Percentiles rank a stretch among this genome's conserved stretches.
Conservation (phyloP, 768 basidiomycete species). For the Amanita molliuscula region DNA sequence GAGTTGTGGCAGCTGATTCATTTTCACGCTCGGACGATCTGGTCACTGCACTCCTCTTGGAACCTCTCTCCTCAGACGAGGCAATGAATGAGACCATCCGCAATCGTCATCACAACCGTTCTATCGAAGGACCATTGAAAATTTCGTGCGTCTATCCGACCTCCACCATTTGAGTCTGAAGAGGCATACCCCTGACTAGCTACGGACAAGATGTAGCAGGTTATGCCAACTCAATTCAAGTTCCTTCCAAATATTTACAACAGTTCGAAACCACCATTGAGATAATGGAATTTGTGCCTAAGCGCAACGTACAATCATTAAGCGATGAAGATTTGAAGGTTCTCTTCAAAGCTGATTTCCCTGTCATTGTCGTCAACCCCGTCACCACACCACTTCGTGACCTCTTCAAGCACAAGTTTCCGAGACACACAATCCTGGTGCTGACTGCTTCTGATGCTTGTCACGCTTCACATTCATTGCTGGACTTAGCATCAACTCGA, state of each 20-base stretch:
- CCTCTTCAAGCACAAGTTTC: conserved; percentile 16
- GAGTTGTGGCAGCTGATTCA: conserved; percentile 52
- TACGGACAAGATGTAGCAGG: not conserved
- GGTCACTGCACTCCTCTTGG: conserved; percentile 60
- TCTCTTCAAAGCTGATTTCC: conserved; percentile 43
- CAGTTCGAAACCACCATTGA: conserved; percentile 43
- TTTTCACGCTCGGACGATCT: conserved; percentile 45
- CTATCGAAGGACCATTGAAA: conserved; percentile 18
- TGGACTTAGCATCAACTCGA: conserved; percentile 10
- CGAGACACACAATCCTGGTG: not conserved
- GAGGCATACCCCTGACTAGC: not conserved
- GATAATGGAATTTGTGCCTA: conserved; percentile 28
- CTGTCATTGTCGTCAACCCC: conserved; percentile 58
- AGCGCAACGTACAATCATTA: not conserved
- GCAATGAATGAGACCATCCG: conserved; percentile 31
- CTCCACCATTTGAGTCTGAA: not conserved
- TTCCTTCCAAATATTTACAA: conserved; percentile 24
- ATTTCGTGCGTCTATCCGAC: conserved; percentile 29
- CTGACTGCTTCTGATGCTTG: conserved; percentile 9
- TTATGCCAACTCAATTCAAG: not conserved
- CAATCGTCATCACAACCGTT: conserved; percentile 34
- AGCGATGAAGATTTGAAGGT: conserved; percentile 11
- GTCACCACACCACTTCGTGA: conserved; percentile 33
- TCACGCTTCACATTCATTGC: not conserved
- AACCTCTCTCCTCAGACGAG: conserved; percentile 53